Percentiles rank a stretch among this genome's conserved stretches.
These are phyloP conservation scores for Trichoderma harzianum DNA, from an alignment of 2,329 filamentous ascomycete species.

Conservation along the genomic window DNA sequence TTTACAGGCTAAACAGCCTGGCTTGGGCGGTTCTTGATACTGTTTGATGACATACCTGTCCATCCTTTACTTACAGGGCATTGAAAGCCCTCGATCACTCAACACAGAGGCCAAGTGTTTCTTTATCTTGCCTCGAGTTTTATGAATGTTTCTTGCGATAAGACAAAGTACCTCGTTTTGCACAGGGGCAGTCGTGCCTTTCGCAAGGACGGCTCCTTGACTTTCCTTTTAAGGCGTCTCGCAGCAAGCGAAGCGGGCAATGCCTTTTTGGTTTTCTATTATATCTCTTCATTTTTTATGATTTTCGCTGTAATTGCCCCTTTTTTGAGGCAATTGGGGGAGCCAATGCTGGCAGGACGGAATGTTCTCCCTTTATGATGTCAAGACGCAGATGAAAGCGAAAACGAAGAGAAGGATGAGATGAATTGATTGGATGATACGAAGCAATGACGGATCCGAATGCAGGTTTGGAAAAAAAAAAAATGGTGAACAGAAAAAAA, in stretches of 20 bases:
- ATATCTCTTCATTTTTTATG: not conserved
- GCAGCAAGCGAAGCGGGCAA: slow-evolving; percentile 10
- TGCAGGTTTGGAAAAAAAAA: not conserved
- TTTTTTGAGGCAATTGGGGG: not conserved
- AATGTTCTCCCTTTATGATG: not conserved
- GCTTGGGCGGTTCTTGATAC: not conserved
- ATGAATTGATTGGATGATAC: not conserved
- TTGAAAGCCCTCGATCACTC: not conserved
- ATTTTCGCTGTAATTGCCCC: not conserved
- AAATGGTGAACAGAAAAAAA: not conserved
- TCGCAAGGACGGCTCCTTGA: slow-evolving; percentile 14
- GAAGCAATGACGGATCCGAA: not conserved
- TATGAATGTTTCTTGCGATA: not conserved
- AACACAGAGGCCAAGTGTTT: not conserved
- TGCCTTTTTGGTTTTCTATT: not conserved
- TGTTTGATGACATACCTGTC: not conserved
- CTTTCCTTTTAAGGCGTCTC: slow-evolving; percentile 11
- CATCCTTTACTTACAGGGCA: not conserved
- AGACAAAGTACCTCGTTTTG: not conserved
- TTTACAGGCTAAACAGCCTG: not conserved
- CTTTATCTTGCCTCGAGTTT: not conserved
- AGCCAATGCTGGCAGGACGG: not conserved
- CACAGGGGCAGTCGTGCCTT: slow-evolving; percentile 6
- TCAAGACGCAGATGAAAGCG: not conserved
- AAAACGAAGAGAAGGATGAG: not conserved